A percentile compares a stretch with the other conserved stretches of the same genome.
These are phyloP conservation scores for Colletotrichum caudatum DNA, from an alignment of 2,329 filamentous ascomycete species.

Conservation along the genomic window DNA sequence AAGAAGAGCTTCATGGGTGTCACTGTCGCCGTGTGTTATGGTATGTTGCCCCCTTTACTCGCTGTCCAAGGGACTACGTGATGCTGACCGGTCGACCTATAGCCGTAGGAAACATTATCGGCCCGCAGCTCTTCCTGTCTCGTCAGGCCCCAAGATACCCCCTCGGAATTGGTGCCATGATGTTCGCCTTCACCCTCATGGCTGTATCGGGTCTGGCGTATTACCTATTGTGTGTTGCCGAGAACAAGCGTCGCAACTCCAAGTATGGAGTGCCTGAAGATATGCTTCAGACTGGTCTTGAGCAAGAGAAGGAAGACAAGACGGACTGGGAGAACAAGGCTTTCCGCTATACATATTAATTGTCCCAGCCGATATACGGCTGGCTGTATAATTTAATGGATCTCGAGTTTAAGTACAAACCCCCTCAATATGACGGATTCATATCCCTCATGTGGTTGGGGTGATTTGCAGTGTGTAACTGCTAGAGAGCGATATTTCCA, in stretches of 20 bases:
- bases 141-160: slow-evolving; percentile 47
- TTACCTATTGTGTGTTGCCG: slow-evolving; percentile 43
- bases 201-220: slow-evolving; percentile 43
- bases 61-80: slow-evolving; percentile 1
- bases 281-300: slow-evolving; percentile 31
- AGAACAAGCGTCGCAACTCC: slow-evolving; percentile 45
- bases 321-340: slow-evolving; percentile 40
- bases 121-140: slow-evolving; percentile 48
- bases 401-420: not conserved
- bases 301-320: slow-evolving; percentile 35
- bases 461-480: not conserved
- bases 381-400: not conserved
- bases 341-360: slow-evolving; percentile 40
- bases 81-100: slow-evolving; percentile 6
- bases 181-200: slow-evolving; percentile 47
- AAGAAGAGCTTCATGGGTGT: slow-evolving; percentile 50
- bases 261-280: slow-evolving; percentile 31
- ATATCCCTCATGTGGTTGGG: not conserved
- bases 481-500: not conserved
- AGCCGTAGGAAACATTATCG: slow-evolving; percentile 49
- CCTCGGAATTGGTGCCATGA: slow-evolving; percentile 47
- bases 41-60: not conserved
- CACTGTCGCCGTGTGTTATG: slow-evolving; percentile 48
- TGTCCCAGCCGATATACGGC: too few relatives aligned
- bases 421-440: too few relatives aligned